Conservation (phyloP, 2,329 filamentous ascomycete species). For the Stagonosporopsis cucurbitacearum region DNA sequence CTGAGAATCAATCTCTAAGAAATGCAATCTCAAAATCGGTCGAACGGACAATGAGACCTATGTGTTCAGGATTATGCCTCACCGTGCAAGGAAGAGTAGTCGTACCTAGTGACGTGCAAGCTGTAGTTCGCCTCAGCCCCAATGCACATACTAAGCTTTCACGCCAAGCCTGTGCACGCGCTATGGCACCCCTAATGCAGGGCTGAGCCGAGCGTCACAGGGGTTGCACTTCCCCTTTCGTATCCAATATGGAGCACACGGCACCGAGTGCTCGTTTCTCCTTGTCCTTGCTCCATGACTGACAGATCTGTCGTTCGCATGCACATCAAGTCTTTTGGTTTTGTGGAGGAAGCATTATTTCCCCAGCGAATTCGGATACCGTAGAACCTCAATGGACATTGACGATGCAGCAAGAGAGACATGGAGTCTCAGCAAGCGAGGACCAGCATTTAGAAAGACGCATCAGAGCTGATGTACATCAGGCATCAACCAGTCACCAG, state of each 20-base stretch:
- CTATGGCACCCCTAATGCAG: constrained; percentile 4
- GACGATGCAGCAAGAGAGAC: not conserved
- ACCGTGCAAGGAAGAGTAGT: not conserved
- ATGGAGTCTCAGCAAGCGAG: not conserved
- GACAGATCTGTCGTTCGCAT: constrained; percentile 1
- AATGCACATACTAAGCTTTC: constrained; percentile 8
- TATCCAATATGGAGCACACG: constrained; percentile 7
- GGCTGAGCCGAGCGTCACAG: constrained; percentile 8
- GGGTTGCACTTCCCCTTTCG: constrained; percentile 12
- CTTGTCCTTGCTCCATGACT: not conserved
- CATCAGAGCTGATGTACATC: not conserved
- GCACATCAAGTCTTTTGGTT: not conserved
- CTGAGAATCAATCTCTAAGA: not conserved
- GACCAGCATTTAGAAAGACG: not conserved
- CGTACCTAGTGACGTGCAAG: constrained; percentile 4
- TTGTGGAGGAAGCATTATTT: not conserved
- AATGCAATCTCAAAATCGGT: not conserved
- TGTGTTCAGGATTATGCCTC: not conserved
- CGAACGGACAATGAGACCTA: not conserved
- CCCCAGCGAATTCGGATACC: not conserved
- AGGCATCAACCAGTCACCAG: not conserved
- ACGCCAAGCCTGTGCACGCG: constrained; percentile 12
- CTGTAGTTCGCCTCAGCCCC: constrained; percentile 4
- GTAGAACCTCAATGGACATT: not conserved
- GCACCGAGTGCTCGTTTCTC: constrained; percentile 3